Conservation (phyloP, 2,329 filamentous ascomycete genomes). For the Fusarium sp. region DNA sequence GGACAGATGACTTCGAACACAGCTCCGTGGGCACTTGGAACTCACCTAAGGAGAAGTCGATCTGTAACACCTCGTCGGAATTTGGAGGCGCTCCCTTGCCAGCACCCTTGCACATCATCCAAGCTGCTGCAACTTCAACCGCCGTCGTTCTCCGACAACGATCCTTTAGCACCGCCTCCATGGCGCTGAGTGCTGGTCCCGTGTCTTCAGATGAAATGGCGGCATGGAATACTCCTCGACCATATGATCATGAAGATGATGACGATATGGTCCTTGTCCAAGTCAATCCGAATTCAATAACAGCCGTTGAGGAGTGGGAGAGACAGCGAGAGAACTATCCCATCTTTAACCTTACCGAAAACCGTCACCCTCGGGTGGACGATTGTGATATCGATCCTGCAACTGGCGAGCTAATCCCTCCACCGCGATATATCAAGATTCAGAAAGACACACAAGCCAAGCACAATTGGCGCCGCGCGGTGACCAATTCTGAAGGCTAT, state of each 20-base stretch:
- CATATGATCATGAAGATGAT: neutral
- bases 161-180: slow-evolving; percentile 5
- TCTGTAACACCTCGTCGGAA: neutral
- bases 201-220: neutral
- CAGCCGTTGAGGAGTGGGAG: slow-evolving; percentile 10
- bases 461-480: slow-evolving; percentile 45
- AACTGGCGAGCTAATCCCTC: slow-evolving; percentile 51
- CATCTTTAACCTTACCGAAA: neutral
- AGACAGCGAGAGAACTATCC: neutral
- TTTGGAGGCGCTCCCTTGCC: slow-evolving; percentile 23
- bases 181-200: slow-evolving; percentile 27
- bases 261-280: neutral
- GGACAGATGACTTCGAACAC: neutral
- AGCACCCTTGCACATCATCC: slow-evolving; percentile 38
- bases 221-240: neutral
- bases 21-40: slow-evolving; percentile 14
- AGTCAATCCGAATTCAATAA: neutral
- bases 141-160: neutral
- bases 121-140: slow-evolving; percentile 8
- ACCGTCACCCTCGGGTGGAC: slow-evolving; percentile 3
- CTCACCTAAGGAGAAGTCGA: neutral
- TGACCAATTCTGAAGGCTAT: slow-evolving; percentile 45
- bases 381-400: slow-evolving; percentile 53
- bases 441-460: slow-evolving; percentile 25
- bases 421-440: slow-evolving; percentile 50